phyloP scores from a whole-genome alignment of 1,139 yeast species.

The Komagataea norvegica region DNA sequence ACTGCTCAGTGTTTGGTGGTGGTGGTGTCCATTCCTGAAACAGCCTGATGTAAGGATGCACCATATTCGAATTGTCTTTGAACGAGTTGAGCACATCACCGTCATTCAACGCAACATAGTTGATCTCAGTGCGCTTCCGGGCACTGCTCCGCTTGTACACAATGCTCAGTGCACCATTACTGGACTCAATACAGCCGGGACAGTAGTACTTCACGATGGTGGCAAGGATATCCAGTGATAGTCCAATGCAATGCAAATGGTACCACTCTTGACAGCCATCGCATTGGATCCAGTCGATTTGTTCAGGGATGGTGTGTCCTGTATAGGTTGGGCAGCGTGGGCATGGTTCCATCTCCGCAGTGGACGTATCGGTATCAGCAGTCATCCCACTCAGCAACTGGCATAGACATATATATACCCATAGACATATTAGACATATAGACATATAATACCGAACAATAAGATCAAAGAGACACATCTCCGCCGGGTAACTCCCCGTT shows the following conservation, averaged over 20 bases:
- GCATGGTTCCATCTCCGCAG: conserved; percentile 12
- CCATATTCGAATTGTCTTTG: conserved; percentile 10
- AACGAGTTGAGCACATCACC: conserved; percentile 44
- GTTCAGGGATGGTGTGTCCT: conserved; percentile 11
- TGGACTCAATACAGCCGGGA: conserved; percentile 35
- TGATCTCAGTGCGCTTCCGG: conserved; percentile 51
- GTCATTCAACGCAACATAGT: conserved; percentile 75
- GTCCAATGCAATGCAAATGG: conserved; percentile 48
- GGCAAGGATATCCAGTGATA: conserved; percentile 36
- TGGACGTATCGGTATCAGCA: too few species aligned
- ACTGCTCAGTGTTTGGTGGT: too few species aligned
- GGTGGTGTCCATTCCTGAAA: conserved; percentile 21
- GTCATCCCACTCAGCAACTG: too few species aligned
- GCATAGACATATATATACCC: too few species aligned
- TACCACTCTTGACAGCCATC: conserved; percentile 58
- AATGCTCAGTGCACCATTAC: conserved; percentile 45
- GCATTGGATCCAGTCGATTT: conserved; percentile 55
- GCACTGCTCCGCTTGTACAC: conserved; percentile 51
- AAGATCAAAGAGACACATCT: too few species aligned
- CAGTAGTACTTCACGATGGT: conserved; percentile 55
- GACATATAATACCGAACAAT: too few species aligned
- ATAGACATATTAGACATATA: too few species aligned
- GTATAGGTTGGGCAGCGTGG: conserved; percentile 10
- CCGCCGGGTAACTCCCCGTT: too few species aligned
- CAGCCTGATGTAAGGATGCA: conserved; percentile 56